Conservation (phyloP, 805 yeast species). For the Wickerhamiella bombiphila region DNA sequence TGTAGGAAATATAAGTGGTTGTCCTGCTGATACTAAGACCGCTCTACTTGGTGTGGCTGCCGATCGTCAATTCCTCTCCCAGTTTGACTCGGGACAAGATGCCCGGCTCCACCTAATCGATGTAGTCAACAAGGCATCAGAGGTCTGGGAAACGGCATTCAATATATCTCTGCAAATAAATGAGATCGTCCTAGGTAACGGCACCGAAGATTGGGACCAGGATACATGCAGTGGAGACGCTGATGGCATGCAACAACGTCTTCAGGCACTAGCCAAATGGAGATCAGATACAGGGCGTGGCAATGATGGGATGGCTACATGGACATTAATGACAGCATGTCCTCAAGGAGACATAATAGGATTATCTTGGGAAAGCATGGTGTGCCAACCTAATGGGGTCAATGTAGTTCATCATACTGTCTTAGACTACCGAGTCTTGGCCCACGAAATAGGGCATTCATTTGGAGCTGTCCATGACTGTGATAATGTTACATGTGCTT, state of each 20-base stretch:
- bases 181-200: constrained; percentile 19
- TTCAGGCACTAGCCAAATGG: constrained; percentile 23
- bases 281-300: constrained; percentile 15
- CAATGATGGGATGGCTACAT: constrained; percentile 24
- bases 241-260: constrained; percentile 9
- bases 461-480: constrained; percentile 31
- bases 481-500: constrained; percentile 22
- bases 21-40: constrained; percentile 21
- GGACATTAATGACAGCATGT: constrained; percentile 25
- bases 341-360: constrained; percentile 25
- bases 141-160: constrained; percentile 23
- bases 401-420: constrained; percentile 23
- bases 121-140: constrained; percentile 24
- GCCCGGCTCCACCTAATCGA: constrained; percentile 22
- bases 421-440: constrained; percentile 25
- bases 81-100: constrained; percentile 18
- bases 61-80: constrained; percentile 23
- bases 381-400: constrained; percentile 23
- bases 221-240: not conserved
- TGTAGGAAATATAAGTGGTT: constrained; percentile 23
- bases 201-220: constrained; percentile 4
- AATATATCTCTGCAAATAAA: constrained; percentile 25
- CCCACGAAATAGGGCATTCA: constrained; percentile 28
- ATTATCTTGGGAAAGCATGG: constrained; percentile 25
- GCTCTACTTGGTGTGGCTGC: constrained; percentile 27